These are phyloP conservation scores for Diplotaxis tenuifolia DNA, from an alignment of 345 rosid genomes.

Conservation along the genomic window DNA sequence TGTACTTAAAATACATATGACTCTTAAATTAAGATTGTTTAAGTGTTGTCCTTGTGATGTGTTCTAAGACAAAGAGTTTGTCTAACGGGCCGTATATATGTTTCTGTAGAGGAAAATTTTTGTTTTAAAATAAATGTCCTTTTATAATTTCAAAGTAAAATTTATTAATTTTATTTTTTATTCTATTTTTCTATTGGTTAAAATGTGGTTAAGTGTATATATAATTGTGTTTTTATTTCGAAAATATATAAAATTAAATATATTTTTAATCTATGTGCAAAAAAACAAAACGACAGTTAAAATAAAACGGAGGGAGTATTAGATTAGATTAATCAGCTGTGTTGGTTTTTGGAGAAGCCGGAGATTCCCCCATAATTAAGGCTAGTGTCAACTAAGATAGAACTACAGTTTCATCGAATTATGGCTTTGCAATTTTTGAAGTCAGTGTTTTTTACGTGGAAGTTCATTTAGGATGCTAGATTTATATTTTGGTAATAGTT, in stretches of 20 bases:
- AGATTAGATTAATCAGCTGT: neutral
- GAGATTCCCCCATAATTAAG: neutral
- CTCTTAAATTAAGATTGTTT: neutral
- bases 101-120: no score
- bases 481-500: neutral
- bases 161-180: no score
- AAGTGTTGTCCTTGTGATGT: neutral
- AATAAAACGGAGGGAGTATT: no score
- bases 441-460: neutral
- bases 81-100: no score
- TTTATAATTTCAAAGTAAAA: no score
- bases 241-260: no score
- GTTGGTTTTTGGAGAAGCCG: neutral
- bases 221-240: no score
- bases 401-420: neutral
- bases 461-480: neutral
- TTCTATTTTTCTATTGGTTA: no score
- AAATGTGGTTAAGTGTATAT: no score
- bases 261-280: no score
- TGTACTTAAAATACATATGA: neutral
- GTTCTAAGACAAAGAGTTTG: neutral
- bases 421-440: neutral
- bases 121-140: no score
- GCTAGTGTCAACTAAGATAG: neutral
- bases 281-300: no score